A percentile compares a stretch with the other conserved stretches of the same genome.
Evolutionary conservation across 306 rosid genomes (phyloP).

Genomic region (Begonia fuchsioides): DNA sequence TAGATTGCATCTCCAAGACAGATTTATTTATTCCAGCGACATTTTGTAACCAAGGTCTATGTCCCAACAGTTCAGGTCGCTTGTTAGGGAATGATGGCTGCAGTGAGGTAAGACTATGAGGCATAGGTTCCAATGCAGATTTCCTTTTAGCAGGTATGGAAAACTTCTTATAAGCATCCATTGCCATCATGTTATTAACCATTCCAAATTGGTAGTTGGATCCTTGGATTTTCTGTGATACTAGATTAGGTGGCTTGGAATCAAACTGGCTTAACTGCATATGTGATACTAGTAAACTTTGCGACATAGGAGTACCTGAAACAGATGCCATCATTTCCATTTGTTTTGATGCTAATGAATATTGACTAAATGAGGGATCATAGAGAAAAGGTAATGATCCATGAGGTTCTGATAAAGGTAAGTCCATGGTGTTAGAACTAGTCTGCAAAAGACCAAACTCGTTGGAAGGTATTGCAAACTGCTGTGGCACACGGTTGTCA

Average conservation of each 20-base stretch:
- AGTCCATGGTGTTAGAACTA: constrained; percentile 27
- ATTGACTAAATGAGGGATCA: constrained; percentile 28
- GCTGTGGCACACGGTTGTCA: constrained; percentile 47
- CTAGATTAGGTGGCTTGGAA: constrained; percentile 11
- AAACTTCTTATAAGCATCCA: constrained; percentile 21
- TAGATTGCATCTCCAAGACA: constrained; percentile 25
- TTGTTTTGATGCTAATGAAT: constrained; percentile 18
- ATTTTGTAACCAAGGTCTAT: constrained; percentile 73
- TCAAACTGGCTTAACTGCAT: constrained; percentile 30
- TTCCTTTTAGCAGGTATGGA: constrained; percentile 53
- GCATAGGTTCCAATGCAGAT: constrained; percentile 29
- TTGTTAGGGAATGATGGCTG: constrained; percentile 28
- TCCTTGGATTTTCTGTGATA: constrained; percentile 17
- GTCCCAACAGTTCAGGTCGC: constrained; percentile 36
- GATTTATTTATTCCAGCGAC: constrained; percentile 26
- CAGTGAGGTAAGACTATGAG: constrained; percentile 14
- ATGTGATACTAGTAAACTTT: constrained; percentile 20
- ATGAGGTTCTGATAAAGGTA: constrained; percentile 34
- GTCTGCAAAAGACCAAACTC: constrained; percentile 54
- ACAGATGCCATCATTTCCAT: constrained; percentile 23
- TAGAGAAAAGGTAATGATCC: constrained; percentile 29
- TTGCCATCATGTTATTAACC: constrained; percentile 18
- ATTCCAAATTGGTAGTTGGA: constrained; percentile 26
- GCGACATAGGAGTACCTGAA: constrained; percentile 23
- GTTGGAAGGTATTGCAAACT: constrained; percentile 24